A percentile compares a stretch with the other conserved stretches of the same genome.
phyloP scores from a whole-genome alignment of 805 yeast species.

The Candida ficus region DNA sequence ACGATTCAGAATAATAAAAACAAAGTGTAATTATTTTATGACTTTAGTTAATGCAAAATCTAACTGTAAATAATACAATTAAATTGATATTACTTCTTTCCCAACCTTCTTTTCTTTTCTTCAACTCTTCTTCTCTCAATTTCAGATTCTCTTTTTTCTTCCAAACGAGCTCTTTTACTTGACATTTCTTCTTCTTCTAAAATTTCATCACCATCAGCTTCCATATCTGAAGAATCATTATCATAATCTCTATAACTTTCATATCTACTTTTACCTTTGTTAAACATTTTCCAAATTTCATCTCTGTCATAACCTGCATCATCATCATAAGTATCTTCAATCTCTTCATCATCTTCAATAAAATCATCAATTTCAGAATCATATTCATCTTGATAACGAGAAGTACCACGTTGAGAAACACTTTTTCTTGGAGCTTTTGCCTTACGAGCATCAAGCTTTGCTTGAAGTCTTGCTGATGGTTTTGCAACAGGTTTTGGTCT shows the following conservation, averaged over 20 bases:
- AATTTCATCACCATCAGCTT: slow-evolving; percentile 88
- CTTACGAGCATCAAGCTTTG: slow-evolving; percentile 35
- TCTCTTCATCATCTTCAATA: slow-evolving; percentile 28
- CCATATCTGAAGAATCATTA: slow-evolving; percentile 69
- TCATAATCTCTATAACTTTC: slow-evolving; percentile 38
- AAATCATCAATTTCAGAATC: slow-evolving; percentile 36
- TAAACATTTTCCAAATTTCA: slow-evolving; percentile 87
- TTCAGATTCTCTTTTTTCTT: slow-evolving; percentile 68
- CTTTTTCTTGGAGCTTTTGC: neutral
- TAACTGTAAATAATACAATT: too few relatives aligned
- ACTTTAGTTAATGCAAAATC: too few relatives aligned
- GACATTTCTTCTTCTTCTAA: slow-evolving; percentile 77
- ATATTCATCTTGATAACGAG: slow-evolving; percentile 38
- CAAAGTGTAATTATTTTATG: neutral
- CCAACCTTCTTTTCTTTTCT: slow-evolving; percentile 42
- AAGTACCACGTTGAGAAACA: too few relatives aligned
- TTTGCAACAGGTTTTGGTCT: slow-evolving; percentile 37
- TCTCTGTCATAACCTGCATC: slow-evolving; percentile 64
- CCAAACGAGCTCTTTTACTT: slow-evolving; percentile 60
- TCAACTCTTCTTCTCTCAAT: slow-evolving; percentile 45
- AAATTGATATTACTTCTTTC: slow-evolving; percentile 9
- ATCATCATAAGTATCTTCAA: slow-evolving; percentile 45
- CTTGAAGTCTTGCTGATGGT: slow-evolving; percentile 52
- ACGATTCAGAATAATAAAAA: slow-evolving; percentile 28
- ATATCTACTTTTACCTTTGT: slow-evolving; percentile 51